Percentiles rank a stretch among this genome's conserved stretches.
Evolutionary conservation across 805 yeast genomes (phyloP).

Genomic region (Candida xyloterini): DNA sequence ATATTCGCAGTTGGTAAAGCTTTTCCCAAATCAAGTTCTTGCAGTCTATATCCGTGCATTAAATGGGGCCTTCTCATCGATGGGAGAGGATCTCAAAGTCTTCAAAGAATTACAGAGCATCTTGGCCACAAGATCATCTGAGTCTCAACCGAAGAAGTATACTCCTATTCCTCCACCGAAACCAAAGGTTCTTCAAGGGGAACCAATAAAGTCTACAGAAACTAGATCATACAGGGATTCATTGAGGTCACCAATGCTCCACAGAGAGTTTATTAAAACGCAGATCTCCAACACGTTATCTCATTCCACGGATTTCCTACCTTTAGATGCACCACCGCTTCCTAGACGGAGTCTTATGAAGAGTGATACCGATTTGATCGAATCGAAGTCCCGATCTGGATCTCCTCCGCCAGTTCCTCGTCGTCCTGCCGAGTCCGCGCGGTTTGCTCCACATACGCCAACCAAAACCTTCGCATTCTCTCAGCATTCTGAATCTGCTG

Average conservation of each 20-base stretch:
- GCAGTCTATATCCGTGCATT: conserved; percentile 84
- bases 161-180: conserved; percentile 48
- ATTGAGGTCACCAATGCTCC: conserved; percentile 8
- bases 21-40: conserved; percentile 58
- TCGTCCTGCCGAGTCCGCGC: conserved; percentile 10
- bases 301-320: conserved; percentile 6
- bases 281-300: conserved; percentile 6
- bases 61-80: conserved; percentile 59
- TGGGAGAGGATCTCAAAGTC: conserved; percentile 36
- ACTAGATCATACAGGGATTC: conserved; percentile 6
- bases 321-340: conserved; percentile 11
- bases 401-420: conserved; percentile 16
- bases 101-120: conserved; percentile 23
- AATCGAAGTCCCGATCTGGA: conserved; percentile 4
- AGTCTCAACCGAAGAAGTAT: conserved; percentile 4
- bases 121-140: conserved; percentile 7
- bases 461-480: conserved; percentile 7
- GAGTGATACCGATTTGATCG: conserved; percentile 4
- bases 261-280: conserved; percentile 5
- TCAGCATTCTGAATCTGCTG: conserved; percentile 5
- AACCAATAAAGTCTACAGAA: conserved; percentile 14
- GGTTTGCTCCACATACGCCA: conserved; percentile 4
- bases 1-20: conserved; percentile 64
- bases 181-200: conserved; percentile 41
- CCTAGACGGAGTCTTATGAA: conserved; percentile 8